A percentile compares a stretch with the other conserved stretches of the same genome.
Conservation (phyloP, 768 basidiomycete genomes). For the Lentinus tigrinus region DNA sequence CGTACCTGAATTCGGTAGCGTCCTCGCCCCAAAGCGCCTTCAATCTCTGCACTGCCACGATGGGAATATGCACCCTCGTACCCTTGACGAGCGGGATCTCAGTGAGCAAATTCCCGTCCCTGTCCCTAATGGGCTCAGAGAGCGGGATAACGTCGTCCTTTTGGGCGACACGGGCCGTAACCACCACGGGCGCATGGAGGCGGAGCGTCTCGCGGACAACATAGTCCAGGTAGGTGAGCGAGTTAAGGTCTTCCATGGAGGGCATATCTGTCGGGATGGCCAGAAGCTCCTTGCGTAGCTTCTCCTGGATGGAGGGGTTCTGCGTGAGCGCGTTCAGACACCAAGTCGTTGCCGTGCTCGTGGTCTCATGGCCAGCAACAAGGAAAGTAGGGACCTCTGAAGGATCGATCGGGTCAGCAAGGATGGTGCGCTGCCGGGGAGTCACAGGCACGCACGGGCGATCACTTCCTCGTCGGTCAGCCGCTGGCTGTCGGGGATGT, state of each 20-base stretch:
- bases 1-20: slow-evolving; percentile 58
- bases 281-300: slow-evolving; percentile 40
- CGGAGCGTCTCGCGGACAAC: slow-evolving; percentile 63
- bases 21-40: slow-evolving; percentile 63
- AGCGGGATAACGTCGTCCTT: slow-evolving; percentile 54
- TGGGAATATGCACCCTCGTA: slow-evolving; percentile 44
- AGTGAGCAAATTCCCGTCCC: slow-evolving; percentile 16
- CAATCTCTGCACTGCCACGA: slow-evolving; percentile 50
- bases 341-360: slow-evolving; percentile 35
- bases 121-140: slow-evolving; percentile 26
- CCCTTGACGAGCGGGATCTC: slow-evolving; percentile 26
- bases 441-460: slow-evolving; percentile 40
- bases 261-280: slow-evolving; percentile 45
- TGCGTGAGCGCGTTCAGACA: slow-evolving; percentile 39
- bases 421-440: not conserved
- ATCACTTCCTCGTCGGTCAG: slow-evolving; percentile 65
- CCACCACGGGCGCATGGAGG: slow-evolving; percentile 50
- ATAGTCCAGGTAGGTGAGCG: slow-evolving; percentile 68
- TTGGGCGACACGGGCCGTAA: slow-evolving; percentile 45
- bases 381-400: slow-evolving; percentile 29
- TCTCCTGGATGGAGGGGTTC: slow-evolving; percentile 35
- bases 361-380: slow-evolving; percentile 44
- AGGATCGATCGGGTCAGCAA: not conserved
- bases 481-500: slow-evolving; percentile 51
- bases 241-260: slow-evolving; percentile 66